Evolutionary conservation across 192 early-diverging fungal genomes (phyloP), one percentile per base, ranked within the genome.

Genomic region (Entomortierella parvispora): DNA sequence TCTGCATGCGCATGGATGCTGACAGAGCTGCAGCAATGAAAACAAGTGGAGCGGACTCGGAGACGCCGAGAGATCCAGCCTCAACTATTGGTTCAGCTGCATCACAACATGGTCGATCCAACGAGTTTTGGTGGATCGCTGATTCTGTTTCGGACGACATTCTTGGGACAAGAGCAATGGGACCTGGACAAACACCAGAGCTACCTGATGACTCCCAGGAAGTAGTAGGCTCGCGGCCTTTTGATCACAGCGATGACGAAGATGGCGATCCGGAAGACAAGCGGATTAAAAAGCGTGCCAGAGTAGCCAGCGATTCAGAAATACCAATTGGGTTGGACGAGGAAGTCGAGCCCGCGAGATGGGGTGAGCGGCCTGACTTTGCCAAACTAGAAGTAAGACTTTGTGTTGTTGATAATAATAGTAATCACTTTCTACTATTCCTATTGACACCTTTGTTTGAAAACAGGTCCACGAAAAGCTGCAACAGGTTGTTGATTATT

Each of bases 391-490:
- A 52, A 46, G 74, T 68, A 77, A 33, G 10, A 25, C 17, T 4
- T 28, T n/a, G 18, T 1, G 31, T 46, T 18, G 7, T 62, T 48
- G 12, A 37, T 2, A 7, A 28, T 17, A 15, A 29, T 28, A 2
- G 7, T 12, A 55, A 15, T 29, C 15, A 31, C 51, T 29, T 29
- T 53, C 4, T 40, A 9, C 37, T 40, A 12, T 12, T 8, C 26
- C 14, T 53, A 29, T 31, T 53, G 28, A n/a, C 34, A 14, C 20
- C 10, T 7, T 28, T 23, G 15, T 20, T 40, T 3, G 20, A 8
- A 9, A 42, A 33, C 68, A 88, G 85, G 55, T 83, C 11, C 46
- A 53, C 9, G 80, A 85, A 50, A 83, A 91, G 55, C 72, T 93
- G 4, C 57, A 66, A 3, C 43, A 62, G n/a, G 68, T 90, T 0